A percentile compares a stretch with the other conserved stretches of the same genome.
phyloP scores from a whole-genome alignment of 1,284 basidiomycete species.

The Earliella scabrosa region DNA sequence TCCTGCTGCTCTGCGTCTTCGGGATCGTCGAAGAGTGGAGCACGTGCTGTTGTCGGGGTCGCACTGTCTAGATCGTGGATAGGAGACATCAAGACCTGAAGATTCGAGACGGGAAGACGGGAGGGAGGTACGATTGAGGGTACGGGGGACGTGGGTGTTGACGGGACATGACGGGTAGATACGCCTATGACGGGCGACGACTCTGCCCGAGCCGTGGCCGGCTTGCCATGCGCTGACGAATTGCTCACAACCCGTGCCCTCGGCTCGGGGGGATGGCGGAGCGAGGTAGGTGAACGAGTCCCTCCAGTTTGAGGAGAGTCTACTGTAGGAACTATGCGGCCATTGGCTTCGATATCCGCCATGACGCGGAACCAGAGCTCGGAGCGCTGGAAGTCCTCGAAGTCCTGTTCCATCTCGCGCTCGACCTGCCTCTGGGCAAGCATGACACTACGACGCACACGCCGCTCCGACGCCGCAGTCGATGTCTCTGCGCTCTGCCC shows the following conservation, averaged over 20 bases:
- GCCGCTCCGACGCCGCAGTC: conserved; percentile 55
- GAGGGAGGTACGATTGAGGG: conserved; percentile 27
- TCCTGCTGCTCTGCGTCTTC: conserved; percentile 60
- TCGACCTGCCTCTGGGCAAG: conserved; percentile 86
- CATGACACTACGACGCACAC: conserved; percentile 79
- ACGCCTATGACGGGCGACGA: conserved; percentile 39
- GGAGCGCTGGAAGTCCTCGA: conserved; percentile 84
- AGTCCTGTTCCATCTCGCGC: conserved; percentile 90
- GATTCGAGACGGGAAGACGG: conserved; percentile 54
- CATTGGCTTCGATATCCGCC: conserved; percentile 62
- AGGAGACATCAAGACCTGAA: conserved; percentile 81
- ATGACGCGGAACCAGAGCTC: conserved; percentile 91
- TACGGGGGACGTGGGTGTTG: conserved; percentile 3
- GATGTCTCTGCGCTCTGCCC: conserved; percentile 51
- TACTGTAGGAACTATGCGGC: conserved; percentile 18
- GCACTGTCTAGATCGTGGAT: conserved; percentile 44
- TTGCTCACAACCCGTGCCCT: conserved; percentile 8
- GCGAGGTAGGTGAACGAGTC: conserved; percentile 17
- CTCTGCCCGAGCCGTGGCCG: conserved; percentile 39
- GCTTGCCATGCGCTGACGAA: conserved; percentile 10
- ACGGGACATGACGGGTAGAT: conserved; percentile 37
- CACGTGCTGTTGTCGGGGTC: conserved; percentile 54
- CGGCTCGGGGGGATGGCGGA: conserved; percentile 15
- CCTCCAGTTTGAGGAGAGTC: conserved; percentile 5
- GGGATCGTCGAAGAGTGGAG: conserved; percentile 81